Percentiles rank a stretch among this genome's conserved stretches.
Conservation (phyloP, 2,329 filamentous ascomycete genomes). For the Boeremia lycopersici region DNA sequence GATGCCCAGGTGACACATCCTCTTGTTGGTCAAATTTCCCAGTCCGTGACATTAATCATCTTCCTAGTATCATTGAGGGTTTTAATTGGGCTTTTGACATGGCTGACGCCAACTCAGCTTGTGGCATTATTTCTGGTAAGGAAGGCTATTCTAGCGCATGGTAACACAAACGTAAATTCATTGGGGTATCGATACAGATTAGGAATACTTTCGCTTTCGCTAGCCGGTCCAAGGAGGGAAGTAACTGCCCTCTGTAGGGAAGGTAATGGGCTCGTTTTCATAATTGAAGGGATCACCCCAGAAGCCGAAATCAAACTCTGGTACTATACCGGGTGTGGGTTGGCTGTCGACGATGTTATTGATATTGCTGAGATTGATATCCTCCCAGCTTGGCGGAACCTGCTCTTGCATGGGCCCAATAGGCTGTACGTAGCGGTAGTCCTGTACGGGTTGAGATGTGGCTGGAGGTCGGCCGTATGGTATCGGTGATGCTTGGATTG, state of each 20-base stretch:
- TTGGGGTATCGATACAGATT: conserved; percentile 10
- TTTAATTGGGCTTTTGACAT: no score
- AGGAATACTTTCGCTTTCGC: neutral
- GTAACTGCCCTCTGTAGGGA: conserved; percentile 27
- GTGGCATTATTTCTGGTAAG: no score
- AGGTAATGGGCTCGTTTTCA: conserved; percentile 33
- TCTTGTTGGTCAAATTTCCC: no score
- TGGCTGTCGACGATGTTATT: conserved; percentile 40
- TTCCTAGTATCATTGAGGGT: no score
- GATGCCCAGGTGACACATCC: no score
- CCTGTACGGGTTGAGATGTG: conserved; percentile 10
- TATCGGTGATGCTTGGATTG: conserved; percentile 13
- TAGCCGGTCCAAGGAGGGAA: conserved; percentile 29
- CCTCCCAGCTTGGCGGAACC: conserved; percentile 36
- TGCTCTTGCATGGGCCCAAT: conserved; percentile 23
- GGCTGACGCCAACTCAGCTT: no score
- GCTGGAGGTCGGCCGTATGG: conserved; percentile 10
- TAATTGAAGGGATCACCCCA: conserved; percentile 48
- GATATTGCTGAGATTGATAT: conserved; percentile 43
- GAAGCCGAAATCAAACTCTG: conserved; percentile 48
- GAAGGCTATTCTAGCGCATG: no score
- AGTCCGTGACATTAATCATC: no score
- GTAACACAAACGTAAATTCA: neutral
- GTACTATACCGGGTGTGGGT: conserved; percentile 32
- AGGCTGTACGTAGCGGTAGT: conserved; percentile 8